A percentile compares a stretch with the other conserved stretches of the same genome.
These are phyloP conservation scores for Phytophthora citrophthora DNA, from an alignment of 352 stramenopile genomes.

Conservation along the genomic window DNA sequence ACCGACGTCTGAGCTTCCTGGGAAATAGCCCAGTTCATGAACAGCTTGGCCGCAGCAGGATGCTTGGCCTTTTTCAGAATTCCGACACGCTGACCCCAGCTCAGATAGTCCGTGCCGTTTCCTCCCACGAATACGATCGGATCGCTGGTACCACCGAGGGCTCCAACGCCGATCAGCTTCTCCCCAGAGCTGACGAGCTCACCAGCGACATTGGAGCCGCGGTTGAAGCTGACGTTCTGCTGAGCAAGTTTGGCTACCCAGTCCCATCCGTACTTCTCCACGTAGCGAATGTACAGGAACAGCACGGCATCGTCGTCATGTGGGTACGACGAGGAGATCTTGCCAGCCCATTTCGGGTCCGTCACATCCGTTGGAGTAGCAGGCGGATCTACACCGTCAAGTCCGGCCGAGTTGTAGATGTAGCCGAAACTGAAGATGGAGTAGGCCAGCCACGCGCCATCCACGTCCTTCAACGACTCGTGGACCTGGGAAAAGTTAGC, in stretches of 20 bases:
- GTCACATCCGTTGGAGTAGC: conserved; percentile 36
- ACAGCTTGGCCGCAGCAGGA: conserved; percentile 53
- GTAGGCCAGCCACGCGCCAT: conserved; percentile 48
- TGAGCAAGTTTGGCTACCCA: conserved; percentile 36
- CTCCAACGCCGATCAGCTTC: conserved; percentile 40
- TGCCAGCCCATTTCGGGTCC: conserved; percentile 34
- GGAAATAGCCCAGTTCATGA: conserved; percentile 60
- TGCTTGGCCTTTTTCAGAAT: conserved; percentile 53
- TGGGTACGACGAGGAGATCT: conserved; percentile 56
- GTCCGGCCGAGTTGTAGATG: conserved; percentile 37
- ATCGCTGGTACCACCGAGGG: not conserved
- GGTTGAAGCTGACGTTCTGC: conserved; percentile 44
- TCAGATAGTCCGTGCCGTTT: conserved; percentile 40
- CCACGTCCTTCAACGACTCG: conserved; percentile 40
- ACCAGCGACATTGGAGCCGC: conserved; percentile 35
- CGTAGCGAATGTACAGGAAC: conserved; percentile 53
- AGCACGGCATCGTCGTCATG: conserved; percentile 58
- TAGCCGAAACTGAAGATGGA: conserved; percentile 43
- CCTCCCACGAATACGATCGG: conserved; percentile 24
- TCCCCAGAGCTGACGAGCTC: conserved; percentile 29
- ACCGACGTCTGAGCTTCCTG: conserved; percentile 37
- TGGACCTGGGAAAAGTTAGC: conserved; percentile 56
- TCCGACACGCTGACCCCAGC: conserved; percentile 57
- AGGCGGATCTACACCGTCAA: conserved; percentile 20
- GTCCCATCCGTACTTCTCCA: conserved; percentile 64